Evolutionary conservation across 2,329 filamentous ascomycete genomes (phyloP), one percentile per base, ranked within the genome.

Genomic region (Fusarium nurragi): DNA sequence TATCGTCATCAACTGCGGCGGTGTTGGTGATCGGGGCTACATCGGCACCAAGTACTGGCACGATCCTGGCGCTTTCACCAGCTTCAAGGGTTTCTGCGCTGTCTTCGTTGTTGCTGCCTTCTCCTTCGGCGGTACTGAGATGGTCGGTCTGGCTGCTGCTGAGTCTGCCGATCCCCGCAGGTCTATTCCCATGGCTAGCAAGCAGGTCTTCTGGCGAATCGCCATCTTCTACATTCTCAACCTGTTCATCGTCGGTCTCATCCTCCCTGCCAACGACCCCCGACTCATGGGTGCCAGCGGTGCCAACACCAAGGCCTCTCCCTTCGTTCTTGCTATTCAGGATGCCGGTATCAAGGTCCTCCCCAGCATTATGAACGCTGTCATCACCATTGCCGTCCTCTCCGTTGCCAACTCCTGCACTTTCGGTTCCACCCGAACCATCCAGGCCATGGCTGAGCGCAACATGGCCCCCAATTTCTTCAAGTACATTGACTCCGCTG

Each of bases 181-280:
- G 74, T 91, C 90, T 3, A 84, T 97, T 2, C 94, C 94, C 0
- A 92, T 88, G 3, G 94, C 94, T 22, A 89, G 94, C 73, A 97
- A 96, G 80, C 93, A 97, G 76, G 93, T 97, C 19, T 97, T 97
- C 77, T 97, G 94, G 94, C 90, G 94, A 73, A 97, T 97, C 74
- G 87, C 88, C 10, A 84, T 96, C 60, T 97, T 97, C 81, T 97
- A 97, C 79, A 83, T 97, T 49, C 87, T 96, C 21, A 91, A 92
- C 4, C 84, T 97, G 12, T 88, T 88, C 19, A 81, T 97, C 6
- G 88, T 97, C 57, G 93, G 94, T 32, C 84, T 97, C 2, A 82
- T 97, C 6, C 92, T 97, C 0, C 90, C 90, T 0, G 93, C 90
- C 76, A 79, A 86, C 68, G 86, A 96, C 65, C 44, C 73, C 0